Evolutionary conservation across 306 rosid species (phyloP), one percentile per base, ranked within the genome.

Genomic region (Oemleria cerasiformis): DNA sequence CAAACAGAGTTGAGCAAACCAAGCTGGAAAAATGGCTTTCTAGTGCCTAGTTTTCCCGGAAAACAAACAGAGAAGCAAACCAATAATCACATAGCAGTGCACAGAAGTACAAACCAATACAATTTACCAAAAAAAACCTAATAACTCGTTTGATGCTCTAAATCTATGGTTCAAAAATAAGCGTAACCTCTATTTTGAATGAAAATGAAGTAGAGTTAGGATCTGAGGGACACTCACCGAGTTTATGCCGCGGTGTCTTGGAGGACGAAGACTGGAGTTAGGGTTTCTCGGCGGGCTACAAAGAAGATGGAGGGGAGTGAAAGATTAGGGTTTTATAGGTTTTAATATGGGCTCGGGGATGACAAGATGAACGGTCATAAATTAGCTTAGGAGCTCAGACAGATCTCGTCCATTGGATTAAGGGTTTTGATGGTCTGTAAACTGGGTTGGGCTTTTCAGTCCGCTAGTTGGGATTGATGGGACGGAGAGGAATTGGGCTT

Each of bases 281-380:
- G 79, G 78, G 81, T 51, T 82, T 68, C 67, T 62, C 55, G 21
- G 71, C 53, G 63, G 68, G 65, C 43, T 45, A 30, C 25, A 5
- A 71, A 4, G 21, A 15, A 41, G 60, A 9, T 8, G 2, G 48
- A 2, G 4, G 12, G 17, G 3, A 40, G 30, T 8, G 21, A 34
- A 47, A 30, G 48, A 10, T 13, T 58, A 78, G 81, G 87, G 84
- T 73, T 86, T 86, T 83, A 76, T 75, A 49, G 56, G 42, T 23
- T 54, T 54, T 14, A 30, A 54, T 54, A 15, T 23, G 41, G 4
- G 65, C 40, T 14, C 9, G 0, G 13, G 39, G 42, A 49, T 61
- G 60, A 23, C 0, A 6, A 0, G 43, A 67, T 49, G 6, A 9
- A 82, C 82, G 84, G 79, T 30, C 8, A 39, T 0, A 0, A 75